phyloP scores from a whole-genome alignment of 2,329 filamentous ascomycete species.

The Venturia effusa region DNA sequence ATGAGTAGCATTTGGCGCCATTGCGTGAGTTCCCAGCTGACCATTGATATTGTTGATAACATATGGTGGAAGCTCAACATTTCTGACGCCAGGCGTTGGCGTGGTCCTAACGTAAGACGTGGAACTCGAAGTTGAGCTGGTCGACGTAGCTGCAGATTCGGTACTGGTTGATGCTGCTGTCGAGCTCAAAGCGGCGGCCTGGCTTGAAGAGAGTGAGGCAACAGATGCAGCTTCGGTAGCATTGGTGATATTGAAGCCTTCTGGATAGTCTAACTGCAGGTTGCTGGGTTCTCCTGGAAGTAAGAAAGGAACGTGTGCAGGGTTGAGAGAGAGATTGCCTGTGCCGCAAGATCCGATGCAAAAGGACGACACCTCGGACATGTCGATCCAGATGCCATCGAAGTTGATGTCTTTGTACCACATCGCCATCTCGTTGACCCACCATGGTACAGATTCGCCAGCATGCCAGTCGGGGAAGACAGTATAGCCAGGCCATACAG shows the following conservation, averaged over 20 bases:
- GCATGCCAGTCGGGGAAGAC: constrained; percentile 53
- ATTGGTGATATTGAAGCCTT: constrained; percentile 60
- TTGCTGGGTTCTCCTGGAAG: constrained; percentile 56
- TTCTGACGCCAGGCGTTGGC: constrained; percentile 51
- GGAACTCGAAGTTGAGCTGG: constrained; percentile 19
- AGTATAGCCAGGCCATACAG: constrained; percentile 45
- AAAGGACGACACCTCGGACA: constrained; percentile 52
- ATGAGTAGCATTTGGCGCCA: constrained; percentile 69
- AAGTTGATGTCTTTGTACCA: constrained; percentile 44
- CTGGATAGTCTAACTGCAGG: constrained; percentile 51
- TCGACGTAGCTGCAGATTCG: constrained; percentile 13
- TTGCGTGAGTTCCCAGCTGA: constrained; percentile 60
- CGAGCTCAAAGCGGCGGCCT: constrained; percentile 29
- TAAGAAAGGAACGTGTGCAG: constrained; percentile 53
- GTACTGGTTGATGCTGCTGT: constrained; percentile 17
- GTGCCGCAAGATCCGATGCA: constrained; percentile 64
- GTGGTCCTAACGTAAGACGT: constrained; percentile 45
- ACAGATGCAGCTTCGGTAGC: constrained; percentile 53
- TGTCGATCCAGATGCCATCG: constrained; percentile 46
- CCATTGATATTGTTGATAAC: constrained; percentile 64
- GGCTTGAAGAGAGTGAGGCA: constrained; percentile 42
- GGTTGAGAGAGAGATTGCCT: constrained; percentile 53
- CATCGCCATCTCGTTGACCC: constrained; percentile 41
- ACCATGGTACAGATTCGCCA: constrained; percentile 47
- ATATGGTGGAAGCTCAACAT: constrained; percentile 67